Evolutionary conservation across 257 asterid genomes (phyloP).

Genomic region (Sherardia arvensis): DNA sequence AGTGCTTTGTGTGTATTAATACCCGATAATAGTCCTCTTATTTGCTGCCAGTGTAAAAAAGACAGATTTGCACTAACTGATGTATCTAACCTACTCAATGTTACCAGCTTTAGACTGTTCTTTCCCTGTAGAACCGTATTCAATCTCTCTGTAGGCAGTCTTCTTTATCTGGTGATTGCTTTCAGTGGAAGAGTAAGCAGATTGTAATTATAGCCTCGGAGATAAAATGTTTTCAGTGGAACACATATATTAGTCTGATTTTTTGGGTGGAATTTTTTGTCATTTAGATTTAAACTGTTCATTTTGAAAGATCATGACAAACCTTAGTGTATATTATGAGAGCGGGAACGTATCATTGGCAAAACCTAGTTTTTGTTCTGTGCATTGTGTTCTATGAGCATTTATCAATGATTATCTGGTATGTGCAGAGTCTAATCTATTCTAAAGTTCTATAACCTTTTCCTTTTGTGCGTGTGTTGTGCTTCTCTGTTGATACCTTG

Average conservation of each 20-base stretch:
- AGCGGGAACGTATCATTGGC: background rate
- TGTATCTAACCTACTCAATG: background rate
- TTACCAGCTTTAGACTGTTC: background rate
- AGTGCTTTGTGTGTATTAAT: too few relatives aligned
- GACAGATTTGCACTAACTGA: background rate
- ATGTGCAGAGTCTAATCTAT: background rate
- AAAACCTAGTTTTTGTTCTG: background rate
- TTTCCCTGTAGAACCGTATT: background rate
- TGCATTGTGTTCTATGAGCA: background rate
- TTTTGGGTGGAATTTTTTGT: too few relatives aligned
- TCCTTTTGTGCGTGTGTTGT: background rate
- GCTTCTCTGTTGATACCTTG: background rate
- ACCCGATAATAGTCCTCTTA: too few relatives aligned
- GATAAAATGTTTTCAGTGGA: background rate
- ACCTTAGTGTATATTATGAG: background rate
- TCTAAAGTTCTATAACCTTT: background rate
- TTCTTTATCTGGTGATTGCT: background rate
- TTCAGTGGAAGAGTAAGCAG: background rate
- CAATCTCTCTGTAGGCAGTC: background rate
- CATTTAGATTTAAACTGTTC: background rate
- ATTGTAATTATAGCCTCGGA: too few relatives aligned
- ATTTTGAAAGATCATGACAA: background rate
- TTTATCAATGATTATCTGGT: background rate
- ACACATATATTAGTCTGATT: background rate
- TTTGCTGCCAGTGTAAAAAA: too few relatives aligned